These are phyloP conservation scores for Lentinus tigrinus DNA, from an alignment of 768 basidiomycete species.

Conservation along the genomic window DNA sequence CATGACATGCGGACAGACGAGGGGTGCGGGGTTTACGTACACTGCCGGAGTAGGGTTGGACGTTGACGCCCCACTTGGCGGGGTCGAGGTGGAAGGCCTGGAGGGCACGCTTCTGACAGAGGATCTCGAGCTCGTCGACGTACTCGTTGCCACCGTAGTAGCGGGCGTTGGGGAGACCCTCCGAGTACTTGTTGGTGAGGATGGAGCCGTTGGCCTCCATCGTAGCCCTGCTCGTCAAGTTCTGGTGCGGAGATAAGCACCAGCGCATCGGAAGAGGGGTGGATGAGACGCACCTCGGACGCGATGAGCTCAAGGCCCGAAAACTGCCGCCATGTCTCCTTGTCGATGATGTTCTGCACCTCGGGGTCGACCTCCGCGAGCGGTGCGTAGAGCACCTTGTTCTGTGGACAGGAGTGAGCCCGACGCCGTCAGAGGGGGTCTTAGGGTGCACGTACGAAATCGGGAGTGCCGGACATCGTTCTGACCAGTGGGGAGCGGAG, in stretches of 20 bases:
- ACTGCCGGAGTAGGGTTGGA: constrained; percentile 95
- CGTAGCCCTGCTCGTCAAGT: constrained; percentile 91
- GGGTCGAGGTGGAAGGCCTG: constrained; percentile 95
- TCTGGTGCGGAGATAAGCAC: constrained; percentile 48
- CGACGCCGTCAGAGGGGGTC: background rate
- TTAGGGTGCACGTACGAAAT: constrained; percentile 48
- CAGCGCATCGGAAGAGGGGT: background rate
- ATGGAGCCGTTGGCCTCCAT: constrained; percentile 99
- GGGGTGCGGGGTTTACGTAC: constrained; percentile 45
- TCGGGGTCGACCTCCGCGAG: constrained; percentile 91
- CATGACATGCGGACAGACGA: background rate
- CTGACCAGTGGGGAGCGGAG: constrained; percentile 27
- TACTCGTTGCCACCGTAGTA: constrained; percentile 99
- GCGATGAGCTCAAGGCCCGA: constrained; percentile 98
- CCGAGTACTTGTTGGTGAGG: constrained; percentile 98
- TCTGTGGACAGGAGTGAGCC: constrained; percentile 47
- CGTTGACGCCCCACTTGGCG: constrained; percentile 95
- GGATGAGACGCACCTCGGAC: constrained; percentile 70
- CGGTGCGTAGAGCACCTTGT: constrained; percentile 86
- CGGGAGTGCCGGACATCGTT: constrained; percentile 65
- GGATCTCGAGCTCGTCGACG: constrained; percentile 92
- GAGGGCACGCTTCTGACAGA: constrained; percentile 94
- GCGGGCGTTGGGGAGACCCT: constrained; percentile 95
- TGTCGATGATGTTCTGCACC: constrained; percentile 96
- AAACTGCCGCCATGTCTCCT: constrained; percentile 98